phyloP scores from a whole-genome alignment of 148 eudicot genomes.

The Beta vulgaris region DNA sequence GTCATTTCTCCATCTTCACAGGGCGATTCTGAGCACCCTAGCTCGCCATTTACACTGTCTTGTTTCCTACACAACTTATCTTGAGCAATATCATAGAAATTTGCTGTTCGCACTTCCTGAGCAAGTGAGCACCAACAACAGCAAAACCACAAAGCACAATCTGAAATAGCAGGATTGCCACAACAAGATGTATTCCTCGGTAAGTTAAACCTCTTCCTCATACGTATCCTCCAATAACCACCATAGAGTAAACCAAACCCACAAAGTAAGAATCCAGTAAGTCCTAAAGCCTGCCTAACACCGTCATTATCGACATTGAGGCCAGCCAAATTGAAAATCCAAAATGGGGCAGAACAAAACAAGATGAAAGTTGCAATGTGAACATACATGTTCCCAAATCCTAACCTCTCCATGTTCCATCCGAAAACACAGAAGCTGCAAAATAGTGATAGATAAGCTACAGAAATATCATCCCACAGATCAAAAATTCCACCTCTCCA shows the following conservation, averaged over 20 bases:
- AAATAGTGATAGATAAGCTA: too few species aligned
- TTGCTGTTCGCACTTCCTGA: constrained; percentile 90
- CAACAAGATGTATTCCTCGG: constrained; percentile 65
- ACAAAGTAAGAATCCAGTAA: constrained; percentile 74
- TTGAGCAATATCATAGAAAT: constrained; percentile 65
- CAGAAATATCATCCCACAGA: constrained; percentile 84
- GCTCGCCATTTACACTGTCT: constrained; percentile 29
- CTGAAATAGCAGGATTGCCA: constrained; percentile 60
- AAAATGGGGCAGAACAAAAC: constrained; percentile 90
- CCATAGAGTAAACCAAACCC: constrained; percentile 85
- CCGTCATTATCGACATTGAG: constrained; percentile 62
- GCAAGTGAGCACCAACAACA: constrained; percentile 99
- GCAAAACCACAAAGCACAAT: constrained; percentile 76
- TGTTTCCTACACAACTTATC: constrained; percentile 56
- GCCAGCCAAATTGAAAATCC: constrained; percentile 85
- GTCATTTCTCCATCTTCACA: constrained; percentile 40
- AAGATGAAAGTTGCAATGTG: constrained; percentile 85
- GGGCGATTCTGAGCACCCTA: constrained; percentile 37
- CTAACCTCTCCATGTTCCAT: constrained; percentile 97
- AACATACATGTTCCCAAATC: constrained; percentile 93
- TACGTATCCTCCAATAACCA: constrained; percentile 79
- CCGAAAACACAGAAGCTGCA: constrained; percentile 93
- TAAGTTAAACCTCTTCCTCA: constrained; percentile 86
- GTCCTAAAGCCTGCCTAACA: constrained; percentile 60
- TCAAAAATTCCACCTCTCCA: constrained; percentile 87